A percentile compares a stretch with the other conserved stretches of the same genome.
phyloP scores from a whole-genome alignment of 306 rosid species.

The Glycine latifolia region DNA sequence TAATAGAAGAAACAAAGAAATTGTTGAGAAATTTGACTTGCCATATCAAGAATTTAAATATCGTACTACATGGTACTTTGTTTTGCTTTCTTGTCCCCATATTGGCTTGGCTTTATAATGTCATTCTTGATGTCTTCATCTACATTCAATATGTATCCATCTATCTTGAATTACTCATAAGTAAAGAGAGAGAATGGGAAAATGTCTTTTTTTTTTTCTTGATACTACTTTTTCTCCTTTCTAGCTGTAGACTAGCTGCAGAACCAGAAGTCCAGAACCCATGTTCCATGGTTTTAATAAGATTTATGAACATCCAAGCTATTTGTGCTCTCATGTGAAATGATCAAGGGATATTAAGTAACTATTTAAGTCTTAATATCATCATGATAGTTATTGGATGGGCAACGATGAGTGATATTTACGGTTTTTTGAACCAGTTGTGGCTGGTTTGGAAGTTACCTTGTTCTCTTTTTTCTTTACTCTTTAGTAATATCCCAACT shows the following conservation, averaged over 20 bases:
- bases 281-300: constrained; percentile 16
- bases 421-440: neutral
- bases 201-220: neutral
- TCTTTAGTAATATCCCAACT: neutral
- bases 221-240: constrained; percentile 8
- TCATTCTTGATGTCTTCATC: neutral
- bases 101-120: constrained; percentile 19
- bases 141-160: neutral
- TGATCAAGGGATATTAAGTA: neutral
- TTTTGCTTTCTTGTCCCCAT: neutral
- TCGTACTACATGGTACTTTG: neutral
- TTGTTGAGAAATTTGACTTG: constrained; percentile 12
- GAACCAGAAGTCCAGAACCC: neutral
- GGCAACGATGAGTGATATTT: neutral
- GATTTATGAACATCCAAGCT: constrained; percentile 21
- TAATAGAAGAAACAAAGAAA: constrained; percentile 19
- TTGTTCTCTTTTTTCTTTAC: neutral
- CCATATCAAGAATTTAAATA: constrained; percentile 4
- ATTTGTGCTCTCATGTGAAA: constrained; percentile 24
- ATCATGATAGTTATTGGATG: neutral
- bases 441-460: constrained; percentile 2
- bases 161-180: neutral
- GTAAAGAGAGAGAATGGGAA: neutral
- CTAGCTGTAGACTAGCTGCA: constrained; percentile 22
- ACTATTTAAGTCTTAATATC: neutral